A percentile compares a stretch with the other conserved stretches of the same genome.
Conservation (phyloP, 75 land plant genomes). For the Selaginella tamariscina region DNA sequence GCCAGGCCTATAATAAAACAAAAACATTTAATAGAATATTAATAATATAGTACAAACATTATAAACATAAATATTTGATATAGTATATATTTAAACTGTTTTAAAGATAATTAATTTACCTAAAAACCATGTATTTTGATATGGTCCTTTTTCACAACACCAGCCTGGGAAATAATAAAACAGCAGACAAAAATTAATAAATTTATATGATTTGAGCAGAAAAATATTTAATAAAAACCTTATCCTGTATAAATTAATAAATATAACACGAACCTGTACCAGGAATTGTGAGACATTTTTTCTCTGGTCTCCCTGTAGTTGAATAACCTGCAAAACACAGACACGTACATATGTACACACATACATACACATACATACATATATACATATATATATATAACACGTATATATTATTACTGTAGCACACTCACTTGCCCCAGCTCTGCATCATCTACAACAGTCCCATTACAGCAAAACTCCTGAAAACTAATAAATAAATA, state of each 20-base stretch:
- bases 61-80: too few species aligned
- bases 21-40: too few species aligned
- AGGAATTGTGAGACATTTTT: slow-evolving; percentile 80
- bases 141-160: slow-evolving; percentile 41
- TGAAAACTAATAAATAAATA: background rate
- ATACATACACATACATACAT: background rate
- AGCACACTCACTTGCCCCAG: slow-evolving; percentile 34
- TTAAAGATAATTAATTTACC: too few species aligned
- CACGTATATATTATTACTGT: too few species aligned
- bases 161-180: slow-evolving; percentile 25
- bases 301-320: slow-evolving; percentile 80
- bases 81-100: too few species aligned
- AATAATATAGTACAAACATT: too few species aligned
- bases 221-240: background rate
- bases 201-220: background rate
- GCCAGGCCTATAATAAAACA: too few species aligned
- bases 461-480: slow-evolving; percentile 54
- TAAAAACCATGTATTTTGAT: slow-evolving; percentile 46
- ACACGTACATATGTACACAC: background rate
- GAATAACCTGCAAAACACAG: slow-evolving; percentile 34
- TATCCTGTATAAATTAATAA: too few species aligned
- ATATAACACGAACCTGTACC: slow-evolving; percentile 33
- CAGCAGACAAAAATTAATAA: background rate
- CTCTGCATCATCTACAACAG: slow-evolving; percentile 56
- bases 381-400: too few species aligned